phyloP scores from a whole-genome alignment of 345 rosid genomes.

The Balakata baccata region DNA sequence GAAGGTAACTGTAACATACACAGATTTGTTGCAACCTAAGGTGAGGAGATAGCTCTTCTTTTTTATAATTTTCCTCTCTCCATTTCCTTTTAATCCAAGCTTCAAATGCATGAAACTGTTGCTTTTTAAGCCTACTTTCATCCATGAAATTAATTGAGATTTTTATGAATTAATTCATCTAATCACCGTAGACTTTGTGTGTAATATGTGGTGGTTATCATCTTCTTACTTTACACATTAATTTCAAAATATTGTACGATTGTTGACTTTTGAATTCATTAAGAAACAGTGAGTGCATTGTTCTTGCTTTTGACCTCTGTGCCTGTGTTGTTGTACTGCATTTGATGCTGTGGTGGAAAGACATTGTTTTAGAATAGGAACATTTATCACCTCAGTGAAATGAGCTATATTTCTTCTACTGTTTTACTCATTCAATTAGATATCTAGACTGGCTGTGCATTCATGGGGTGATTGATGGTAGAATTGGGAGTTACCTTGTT shows the following conservation, averaged over 20 bases:
- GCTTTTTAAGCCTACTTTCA: no score
- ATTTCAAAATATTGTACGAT: not conserved
- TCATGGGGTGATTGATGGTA: not conserved
- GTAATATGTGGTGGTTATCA: not conserved
- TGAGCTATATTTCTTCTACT: not conserved
- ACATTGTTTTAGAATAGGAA: not conserved
- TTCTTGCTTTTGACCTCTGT: not conserved
- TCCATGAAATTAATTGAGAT: no score
- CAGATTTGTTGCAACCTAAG: slow-evolving; percentile 72
- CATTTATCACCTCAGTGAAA: not conserved
- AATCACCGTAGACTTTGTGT: not conserved
- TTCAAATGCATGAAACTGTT: no score
- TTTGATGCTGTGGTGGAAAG: not conserved
- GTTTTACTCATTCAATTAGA: not conserved
- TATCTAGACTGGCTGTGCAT: not conserved
- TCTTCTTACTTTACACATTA: not conserved
- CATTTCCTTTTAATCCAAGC: not conserved
- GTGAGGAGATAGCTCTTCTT: slow-evolving; percentile 22
- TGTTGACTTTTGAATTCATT: not conserved
- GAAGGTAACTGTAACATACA: slow-evolving; percentile 66
- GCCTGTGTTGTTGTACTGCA: not conserved
- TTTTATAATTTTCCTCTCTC: not conserved
- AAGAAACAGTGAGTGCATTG: not conserved
- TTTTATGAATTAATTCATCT: not conserved
- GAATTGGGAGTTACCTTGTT: not conserved